phyloP scores from a whole-genome alignment of 2,329 filamentous ascomycete genomes.

The Lasiodiplodia hormozganensis region DNA sequence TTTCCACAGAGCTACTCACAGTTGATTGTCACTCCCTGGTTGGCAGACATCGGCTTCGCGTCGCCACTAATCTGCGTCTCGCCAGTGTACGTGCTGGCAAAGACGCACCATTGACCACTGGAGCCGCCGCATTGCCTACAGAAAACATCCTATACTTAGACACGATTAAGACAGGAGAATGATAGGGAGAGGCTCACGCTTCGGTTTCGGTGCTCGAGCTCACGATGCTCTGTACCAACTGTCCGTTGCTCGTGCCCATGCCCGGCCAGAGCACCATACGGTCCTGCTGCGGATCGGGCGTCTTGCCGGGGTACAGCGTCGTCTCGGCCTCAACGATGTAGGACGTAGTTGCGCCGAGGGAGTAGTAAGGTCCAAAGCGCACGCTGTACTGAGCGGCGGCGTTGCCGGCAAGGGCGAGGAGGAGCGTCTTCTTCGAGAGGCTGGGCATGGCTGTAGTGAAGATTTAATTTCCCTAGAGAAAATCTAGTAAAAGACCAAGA shows the following conservation, averaged over 20 bases:
- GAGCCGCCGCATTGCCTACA: conserved; percentile 15
- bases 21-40: conserved; percentile 49
- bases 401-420: conserved; percentile 32
- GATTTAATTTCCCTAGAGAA: not conserved
- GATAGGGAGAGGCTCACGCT: not conserved
- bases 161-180: too few species aligned
- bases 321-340: conserved; percentile 55
- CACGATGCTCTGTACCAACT: conserved; percentile 56
- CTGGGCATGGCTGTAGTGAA: not conserved
- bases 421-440: conserved; percentile 28
- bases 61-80: conserved; percentile 44
- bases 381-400: conserved; percentile 32
- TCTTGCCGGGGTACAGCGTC: conserved; percentile 52
- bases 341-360: conserved; percentile 47
- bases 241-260: conserved; percentile 58
- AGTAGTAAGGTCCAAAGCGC: conserved; percentile 36
- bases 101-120: conserved; percentile 50
- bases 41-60: conserved; percentile 36
- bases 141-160: not conserved
- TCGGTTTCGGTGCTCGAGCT: conserved; percentile 11
- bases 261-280: conserved; percentile 56
- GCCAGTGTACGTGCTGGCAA: conserved; percentile 44
- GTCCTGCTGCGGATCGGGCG: conserved; percentile 46
- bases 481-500: not conserved
- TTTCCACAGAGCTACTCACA: conserved; percentile 32